Percentiles rank a stretch among this genome's conserved stretches.
Conservation (phyloP, 1,139 yeast genomes). For the Candida sp. region DNA sequence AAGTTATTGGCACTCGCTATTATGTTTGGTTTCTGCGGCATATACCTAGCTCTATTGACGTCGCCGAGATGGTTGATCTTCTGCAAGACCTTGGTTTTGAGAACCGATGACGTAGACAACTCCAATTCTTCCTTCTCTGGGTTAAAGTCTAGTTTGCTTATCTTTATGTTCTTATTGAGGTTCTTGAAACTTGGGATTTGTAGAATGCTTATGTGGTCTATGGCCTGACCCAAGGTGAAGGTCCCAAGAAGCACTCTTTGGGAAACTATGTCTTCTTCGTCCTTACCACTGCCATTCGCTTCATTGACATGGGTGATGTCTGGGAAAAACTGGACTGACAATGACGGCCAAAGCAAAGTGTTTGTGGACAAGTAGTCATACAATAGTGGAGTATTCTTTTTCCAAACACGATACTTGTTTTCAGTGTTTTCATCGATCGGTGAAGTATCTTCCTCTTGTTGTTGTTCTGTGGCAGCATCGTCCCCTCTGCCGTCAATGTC, state of each 20-base stretch:
- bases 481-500: not conserved
- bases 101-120: slow-evolving; percentile 23
- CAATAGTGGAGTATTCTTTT: slow-evolving; percentile 56
- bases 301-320: slow-evolving; percentile 34
- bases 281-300: slow-evolving; percentile 39
- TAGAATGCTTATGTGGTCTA: slow-evolving; percentile 42
- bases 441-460: slow-evolving; percentile 6
- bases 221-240: slow-evolving; percentile 47
- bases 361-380: slow-evolving; percentile 56
- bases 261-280: slow-evolving; percentile 18
- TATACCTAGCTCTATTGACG: slow-evolving; percentile 43
- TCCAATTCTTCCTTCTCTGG: slow-evolving; percentile 49
- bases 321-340: slow-evolving; percentile 59
- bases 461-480: not conserved
- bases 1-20: slow-evolving; percentile 45
- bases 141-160: slow-evolving; percentile 39
- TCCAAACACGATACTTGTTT: slow-evolving; percentile 51
- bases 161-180: slow-evolving; percentile 33
- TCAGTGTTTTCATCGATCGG: slow-evolving; percentile 31
- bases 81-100: slow-evolving; percentile 36
- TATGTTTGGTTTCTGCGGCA: slow-evolving; percentile 51
- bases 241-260: slow-evolving; percentile 47
- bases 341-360: slow-evolving; percentile 58
- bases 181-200: slow-evolving; percentile 39
- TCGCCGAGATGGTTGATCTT: slow-evolving; percentile 49